Evolutionary conservation across 2,329 filamentous ascomycete species (phyloP), one percentile per base, ranked within the genome.

Genomic region (Ilyonectria robusta): DNA sequence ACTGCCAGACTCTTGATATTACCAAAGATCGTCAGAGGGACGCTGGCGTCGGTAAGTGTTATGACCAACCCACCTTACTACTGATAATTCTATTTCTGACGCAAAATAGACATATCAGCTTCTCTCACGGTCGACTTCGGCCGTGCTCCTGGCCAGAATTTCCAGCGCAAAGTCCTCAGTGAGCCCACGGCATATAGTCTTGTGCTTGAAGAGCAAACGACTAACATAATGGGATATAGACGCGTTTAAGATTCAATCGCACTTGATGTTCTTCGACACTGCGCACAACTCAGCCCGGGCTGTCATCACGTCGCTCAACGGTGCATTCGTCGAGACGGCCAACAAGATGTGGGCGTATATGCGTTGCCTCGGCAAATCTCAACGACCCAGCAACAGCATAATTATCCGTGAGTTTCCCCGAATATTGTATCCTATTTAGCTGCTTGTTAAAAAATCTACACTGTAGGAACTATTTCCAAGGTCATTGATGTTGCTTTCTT

Each of bases 181-280:
- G 84, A 81, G 84, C 79, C 31, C 6, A 50, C 10, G 8, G 2
- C 13, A n/a, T 42, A 17, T 19, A 21, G 5, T 4, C 9, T 21
- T 47, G 6, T 2, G 17, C 15, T 6, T 9, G 19, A 23, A 23
- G 7, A 13, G 4, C 13, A 26, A 26, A 23, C 9, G 21, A 11
- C 48, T 66, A 9, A 69, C 46, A 21, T 35, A 5, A 8, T 2
- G 47, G 19, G 10, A 10, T 15, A 37, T 57, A 89, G 87, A 86
- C 74, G 82, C 90, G 4, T 94, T 98, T 84, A 95, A 94, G 78
- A 90, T 96, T 59, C 94, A 97, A 78, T 91, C 94, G 58, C 93
- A 96, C 74, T 84, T 89, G 56, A 95, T 97, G 90, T 93, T 94
- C 78, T 91, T 93, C 74, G 94, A 97, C 78, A 93, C 93, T 5